Base-by-base conservation (phyloP, 306 rosid species). In the Begonia masoniana region DNA sequence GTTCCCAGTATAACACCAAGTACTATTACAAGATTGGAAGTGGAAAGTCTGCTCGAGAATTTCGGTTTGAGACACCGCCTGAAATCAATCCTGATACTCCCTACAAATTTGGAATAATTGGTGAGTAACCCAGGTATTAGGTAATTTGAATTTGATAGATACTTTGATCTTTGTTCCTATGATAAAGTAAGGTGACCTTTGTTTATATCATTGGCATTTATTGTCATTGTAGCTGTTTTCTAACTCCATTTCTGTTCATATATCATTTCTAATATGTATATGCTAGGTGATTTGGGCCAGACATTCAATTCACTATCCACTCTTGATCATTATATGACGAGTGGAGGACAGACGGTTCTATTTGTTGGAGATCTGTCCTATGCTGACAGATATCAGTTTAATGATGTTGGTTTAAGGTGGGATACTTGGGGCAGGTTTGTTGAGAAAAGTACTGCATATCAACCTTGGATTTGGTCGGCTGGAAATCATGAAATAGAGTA, bases 261-360 rank as follows among this genome's bases (percentile, higher is more conserved):
- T 1, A 31, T 31, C 8, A 31, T 56, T 63, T 21, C n/a, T 50
- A 43, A 50, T 57, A 19, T 61, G 24, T 17, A 52, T 63, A 55
- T 67, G 67, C 67, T 67, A 91, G 97, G 99, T 64, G 99, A 92
- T 79, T 54, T 92, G 92, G 99, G 99, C 49, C 99, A 86, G 76
- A 92, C 99, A 9, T 83, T 69, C 62, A 92, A 92, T 74, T 92
- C 99, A 50, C 83, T 83, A 56, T 83, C 96, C 52, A 92, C 96
- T 52, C 88, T 92, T 62, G 75, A 92, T 52, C 99, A 86, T 67
- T 86, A 81, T 68, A 74, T 83, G 64, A 68, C 81, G 71, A 92
- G 95, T 77, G 84, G 76, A 70, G 99, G 82, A 12, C 76, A 86
- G 68, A 45, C 94, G 52, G 95, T 86, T 35, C 64, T 92, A 64